Percentiles rank a stretch among this genome's conserved stretches.
phyloP scores from a whole-genome alignment of 371 early-diverging fungal genomes.

The Mucor mucedo region DNA sequence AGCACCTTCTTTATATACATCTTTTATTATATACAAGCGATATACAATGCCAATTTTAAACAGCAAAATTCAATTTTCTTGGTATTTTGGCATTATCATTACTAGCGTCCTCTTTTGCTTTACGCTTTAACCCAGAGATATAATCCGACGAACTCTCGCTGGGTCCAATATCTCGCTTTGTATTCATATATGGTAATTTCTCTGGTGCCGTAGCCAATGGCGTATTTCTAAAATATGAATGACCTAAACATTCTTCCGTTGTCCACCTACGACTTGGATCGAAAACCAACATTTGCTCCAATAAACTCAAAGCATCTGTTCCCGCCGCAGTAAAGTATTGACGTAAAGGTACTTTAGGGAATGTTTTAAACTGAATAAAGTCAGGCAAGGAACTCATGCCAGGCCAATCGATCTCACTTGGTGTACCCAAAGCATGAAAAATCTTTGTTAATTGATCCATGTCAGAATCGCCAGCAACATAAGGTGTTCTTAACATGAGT shows the following conservation, averaged over 20 bases:
- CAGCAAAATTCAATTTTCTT: slow-evolving; percentile 13
- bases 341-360: slow-evolving; percentile 78
- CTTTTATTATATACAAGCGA: not conserved
- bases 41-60: not conserved
- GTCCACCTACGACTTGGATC: slow-evolving; percentile 93
- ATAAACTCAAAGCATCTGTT: slow-evolving; percentile 88
- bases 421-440: slow-evolving; percentile 97
- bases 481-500: slow-evolving; percentile 95
- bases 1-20: not conserved
- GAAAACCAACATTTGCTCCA: slow-evolving; percentile 91
- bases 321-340: slow-evolving; percentile 93
- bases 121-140: slow-evolving; percentile 3
- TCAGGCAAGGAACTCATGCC: slow-evolving; percentile 79
- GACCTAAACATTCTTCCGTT: slow-evolving; percentile 84
- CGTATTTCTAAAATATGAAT: slow-evolving; percentile 88
- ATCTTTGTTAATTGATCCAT: slow-evolving; percentile 95
- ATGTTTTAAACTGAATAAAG: slow-evolving; percentile 64
- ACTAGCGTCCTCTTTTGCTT: not conserved
- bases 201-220: slow-evolving; percentile 89
- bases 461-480: slow-evolving; percentile 94
- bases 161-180: not conserved
- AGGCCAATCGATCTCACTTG: slow-evolving; percentile 97
- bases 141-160: not conserved
- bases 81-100: not conserved
- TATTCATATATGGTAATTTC: slow-evolving; percentile 68